Percentiles rank a stretch among this genome's conserved stretches.
phyloP scores from a whole-genome alignment of 139 green algal species.

The Marvania coccoides region DNA sequence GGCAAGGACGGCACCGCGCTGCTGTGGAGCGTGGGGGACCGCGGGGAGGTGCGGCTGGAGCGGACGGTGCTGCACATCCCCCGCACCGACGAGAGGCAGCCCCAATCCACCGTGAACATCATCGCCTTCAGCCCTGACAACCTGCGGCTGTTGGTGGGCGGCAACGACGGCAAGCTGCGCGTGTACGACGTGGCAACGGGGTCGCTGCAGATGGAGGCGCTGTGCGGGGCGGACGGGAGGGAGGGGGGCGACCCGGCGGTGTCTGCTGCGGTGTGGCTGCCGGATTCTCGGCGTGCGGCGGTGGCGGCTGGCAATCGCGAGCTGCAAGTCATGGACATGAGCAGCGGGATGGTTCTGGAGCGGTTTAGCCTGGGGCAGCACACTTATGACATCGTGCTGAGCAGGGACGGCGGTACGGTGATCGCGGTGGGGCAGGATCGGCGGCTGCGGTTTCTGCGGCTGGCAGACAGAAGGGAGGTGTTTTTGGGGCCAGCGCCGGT shows the following conservation, averaged over 20 bases:
- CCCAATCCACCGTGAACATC: constrained; percentile 25
- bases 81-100: too few species aligned
- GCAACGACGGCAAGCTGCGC: constrained; percentile 32
- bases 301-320: constrained; percentile 45
- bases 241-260: constrained; percentile 15
- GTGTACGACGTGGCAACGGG: constrained; percentile 36
- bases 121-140: constrained; percentile 56
- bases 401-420: constrained; percentile 44
- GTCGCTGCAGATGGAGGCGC: neutral
- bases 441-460: constrained; percentile 16
- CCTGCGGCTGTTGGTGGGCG: constrained; percentile 10
- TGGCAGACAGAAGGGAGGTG: constrained; percentile 42
- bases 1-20: constrained; percentile 64
- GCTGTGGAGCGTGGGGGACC: constrained; percentile 38
- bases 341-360: neutral
- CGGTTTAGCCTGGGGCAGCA: constrained; percentile 27
- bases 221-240: neutral
- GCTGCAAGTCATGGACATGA: constrained; percentile 9
- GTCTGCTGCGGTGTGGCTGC: constrained; percentile 59
- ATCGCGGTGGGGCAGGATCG: constrained; percentile 62
- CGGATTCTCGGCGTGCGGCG: constrained; percentile 49
- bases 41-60: neutral
- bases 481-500: constrained; percentile 7
- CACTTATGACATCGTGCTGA: constrained; percentile 74
- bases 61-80: constrained; percentile 5